Conservation (phyloP, 83 land plant species). For the Picea engelmannii region DNA sequence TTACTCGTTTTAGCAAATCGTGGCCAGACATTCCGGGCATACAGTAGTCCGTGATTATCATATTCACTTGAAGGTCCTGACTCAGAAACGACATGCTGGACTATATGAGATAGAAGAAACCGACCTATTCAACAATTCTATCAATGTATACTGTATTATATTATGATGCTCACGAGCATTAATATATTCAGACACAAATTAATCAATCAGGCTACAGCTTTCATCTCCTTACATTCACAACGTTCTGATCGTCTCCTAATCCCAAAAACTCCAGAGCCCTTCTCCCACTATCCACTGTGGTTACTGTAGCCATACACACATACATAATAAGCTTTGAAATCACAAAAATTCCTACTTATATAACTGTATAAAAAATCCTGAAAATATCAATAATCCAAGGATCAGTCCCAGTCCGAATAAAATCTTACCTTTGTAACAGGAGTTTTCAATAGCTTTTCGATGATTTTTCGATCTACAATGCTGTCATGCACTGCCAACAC, state of each 20-base stretch:
- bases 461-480: slow-evolving; percentile 63
- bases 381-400: background rate
- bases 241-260: slow-evolving; percentile 19
- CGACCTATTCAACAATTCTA: too few species aligned
- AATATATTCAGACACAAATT: too few species aligned
- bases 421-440: slow-evolving; percentile 11
- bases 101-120: too few species aligned
- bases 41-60: slow-evolving; percentile 77
- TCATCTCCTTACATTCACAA: background rate
- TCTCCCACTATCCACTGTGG: slow-evolving; percentile 57
- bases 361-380: background rate
- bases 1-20: slow-evolving; percentile 70
- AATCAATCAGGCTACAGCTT: too few species aligned
- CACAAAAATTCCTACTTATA: background rate
- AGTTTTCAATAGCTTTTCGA: slow-evolving; percentile 78
- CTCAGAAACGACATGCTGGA: background rate
- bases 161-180: too few species aligned
- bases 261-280: slow-evolving; percentile 34
- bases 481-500: slow-evolving; percentile 83
- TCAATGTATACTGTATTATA: too few species aligned
- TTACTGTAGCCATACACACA: slow-evolving; percentile 42
- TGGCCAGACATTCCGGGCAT: slow-evolving; percentile 89
- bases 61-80: slow-evolving; percentile 32
- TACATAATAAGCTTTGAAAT: too few species aligned
- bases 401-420: background rate